Percentiles rank a stretch among this genome's conserved stretches.
Evolutionary conservation across 164 flowering plant species (phyloP).

Genomic region (Akebia trifoliata): DNA sequence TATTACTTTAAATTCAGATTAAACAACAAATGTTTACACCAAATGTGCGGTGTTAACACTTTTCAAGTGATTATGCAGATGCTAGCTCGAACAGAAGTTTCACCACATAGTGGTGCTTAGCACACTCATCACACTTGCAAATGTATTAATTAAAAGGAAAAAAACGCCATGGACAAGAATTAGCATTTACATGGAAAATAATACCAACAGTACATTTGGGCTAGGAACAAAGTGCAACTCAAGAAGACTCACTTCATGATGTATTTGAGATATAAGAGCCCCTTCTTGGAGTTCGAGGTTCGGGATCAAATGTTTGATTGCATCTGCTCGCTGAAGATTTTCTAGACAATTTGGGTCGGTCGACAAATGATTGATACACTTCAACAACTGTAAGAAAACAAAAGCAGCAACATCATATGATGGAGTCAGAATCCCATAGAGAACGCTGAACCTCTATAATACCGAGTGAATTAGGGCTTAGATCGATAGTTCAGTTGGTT

Average conservation of each 20-base stretch:
- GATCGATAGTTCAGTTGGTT: no score
- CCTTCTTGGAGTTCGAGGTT: conserved; percentile 97
- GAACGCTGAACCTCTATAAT: no score
- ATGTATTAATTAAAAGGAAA: no score
- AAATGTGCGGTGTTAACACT: no score
- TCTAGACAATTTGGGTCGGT: conserved; percentile 98
- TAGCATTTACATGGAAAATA: no score
- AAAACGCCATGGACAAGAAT: not conserved
- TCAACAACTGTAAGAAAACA: conserved; percentile 49
- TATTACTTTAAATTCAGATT: no score
- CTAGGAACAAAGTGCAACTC: not conserved
- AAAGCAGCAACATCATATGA: conserved; percentile 4
- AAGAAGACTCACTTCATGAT: conserved; percentile 61
- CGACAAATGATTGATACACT: conserved; percentile 88
- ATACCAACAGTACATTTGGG: no score
- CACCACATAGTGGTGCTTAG: no score
- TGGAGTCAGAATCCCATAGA: not conserved
- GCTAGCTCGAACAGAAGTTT: no score
- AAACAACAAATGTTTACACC: no score
- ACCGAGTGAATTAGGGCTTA: not conserved
- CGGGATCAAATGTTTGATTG: conserved; percentile 89
- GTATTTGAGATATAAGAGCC: conserved; percentile 75
- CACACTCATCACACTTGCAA: no score
- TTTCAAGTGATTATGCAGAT: no score
- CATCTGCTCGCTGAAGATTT: conserved; percentile 95